Evolutionary conservation across 257 asterid species (phyloP), one percentile per base, ranked within the genome.

Genomic region (Ehretia macrophylla): DNA sequence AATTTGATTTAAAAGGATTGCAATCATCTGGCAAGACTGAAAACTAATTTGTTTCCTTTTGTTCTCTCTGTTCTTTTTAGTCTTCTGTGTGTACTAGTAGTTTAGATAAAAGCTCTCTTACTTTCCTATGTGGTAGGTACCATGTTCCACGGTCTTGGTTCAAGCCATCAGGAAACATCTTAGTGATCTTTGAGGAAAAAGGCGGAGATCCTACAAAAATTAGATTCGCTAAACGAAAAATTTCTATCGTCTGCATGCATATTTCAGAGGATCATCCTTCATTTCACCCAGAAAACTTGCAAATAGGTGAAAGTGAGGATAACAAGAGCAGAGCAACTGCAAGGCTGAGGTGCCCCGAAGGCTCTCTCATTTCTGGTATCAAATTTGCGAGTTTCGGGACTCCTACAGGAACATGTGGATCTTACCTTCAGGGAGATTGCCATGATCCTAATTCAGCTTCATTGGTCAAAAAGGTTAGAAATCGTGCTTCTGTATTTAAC

Each of bases 71-170:
- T 27, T 27, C 35, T 6, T 27, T 27, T 27, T 27, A 27, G 6
- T 12, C 58, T 63, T 62, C 42, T 3, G 11, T 21, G 17, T 40
- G 19, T 47, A 1, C 22, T 17, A 17, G 52, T 46, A 12, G 51
- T 72, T 17, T 59, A 40, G 49, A 49, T 42, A 44, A 18, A 49
- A 10, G 1, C n/a, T 50, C 23, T 63, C 21, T 20, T 22, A 16
- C 60, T 70, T 50, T 67, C 40, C 59, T 42, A 56, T 56, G 50
- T 63, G 47, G 64, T 71, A 88, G 97, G 97, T 90, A 90, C 77
- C 97, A 90, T 56, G 78, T 83, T 40, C 97, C 97, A 3, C 72
- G 93, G 67, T 90, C 97, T 74, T 90, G 97, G 97, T 86, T 90
- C 81, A 90, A 84, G 87, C 83, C 87, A 55, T 72, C 96, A 11